Percentiles rank a stretch among this genome's conserved stretches.
phyloP scores from a whole-genome alignment of 345 rosid species.

The Erodium maritimum region DNA sequence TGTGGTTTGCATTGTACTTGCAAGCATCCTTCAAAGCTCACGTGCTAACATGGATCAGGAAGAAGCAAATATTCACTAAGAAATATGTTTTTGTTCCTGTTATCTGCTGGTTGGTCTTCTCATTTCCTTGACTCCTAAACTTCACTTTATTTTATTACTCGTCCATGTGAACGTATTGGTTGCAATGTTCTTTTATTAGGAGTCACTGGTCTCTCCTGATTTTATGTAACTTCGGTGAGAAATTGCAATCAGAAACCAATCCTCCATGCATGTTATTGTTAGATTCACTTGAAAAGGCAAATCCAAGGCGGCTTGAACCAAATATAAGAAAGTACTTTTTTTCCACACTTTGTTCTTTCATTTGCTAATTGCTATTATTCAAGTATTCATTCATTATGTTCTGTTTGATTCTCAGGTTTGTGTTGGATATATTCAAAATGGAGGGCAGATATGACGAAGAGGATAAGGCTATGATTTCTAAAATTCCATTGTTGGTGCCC shows the following conservation, averaged over 20 bases:
- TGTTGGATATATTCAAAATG: conserved; percentile 22
- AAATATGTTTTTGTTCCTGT: conserved; percentile 37
- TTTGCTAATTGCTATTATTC: neutral
- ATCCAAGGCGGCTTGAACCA: conserved; percentile 29
- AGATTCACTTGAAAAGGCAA: conserved; percentile 35
- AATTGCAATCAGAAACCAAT: conserved; percentile 14
- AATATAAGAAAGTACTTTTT: conserved; percentile 28
- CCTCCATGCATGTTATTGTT: conserved; percentile 37
- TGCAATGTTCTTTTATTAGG: conserved; percentile 11
- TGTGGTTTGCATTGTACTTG: conserved; percentile 28
- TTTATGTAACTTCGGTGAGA: conserved; percentile 31
- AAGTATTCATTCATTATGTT: neutral
- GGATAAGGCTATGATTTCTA: too few relatives aligned
- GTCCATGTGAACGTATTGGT: conserved; percentile 1
- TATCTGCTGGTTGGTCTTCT: conserved; percentile 22
- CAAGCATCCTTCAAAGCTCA: conserved; percentile 17
- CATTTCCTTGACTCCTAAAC: neutral
- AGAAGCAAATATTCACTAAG: conserved; percentile 28
- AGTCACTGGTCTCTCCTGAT: conserved; percentile 43
- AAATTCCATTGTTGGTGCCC: too few relatives aligned
- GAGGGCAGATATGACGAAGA: conserved; percentile 14
- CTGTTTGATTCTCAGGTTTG: conserved; percentile 21
- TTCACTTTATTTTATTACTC: neutral
- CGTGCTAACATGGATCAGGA: conserved; percentile 30
- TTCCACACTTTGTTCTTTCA: neutral